These are phyloP conservation scores for Leucocoprinus sp. DNA, from an alignment of 768 basidiomycete genomes.

Conservation along the genomic window DNA sequence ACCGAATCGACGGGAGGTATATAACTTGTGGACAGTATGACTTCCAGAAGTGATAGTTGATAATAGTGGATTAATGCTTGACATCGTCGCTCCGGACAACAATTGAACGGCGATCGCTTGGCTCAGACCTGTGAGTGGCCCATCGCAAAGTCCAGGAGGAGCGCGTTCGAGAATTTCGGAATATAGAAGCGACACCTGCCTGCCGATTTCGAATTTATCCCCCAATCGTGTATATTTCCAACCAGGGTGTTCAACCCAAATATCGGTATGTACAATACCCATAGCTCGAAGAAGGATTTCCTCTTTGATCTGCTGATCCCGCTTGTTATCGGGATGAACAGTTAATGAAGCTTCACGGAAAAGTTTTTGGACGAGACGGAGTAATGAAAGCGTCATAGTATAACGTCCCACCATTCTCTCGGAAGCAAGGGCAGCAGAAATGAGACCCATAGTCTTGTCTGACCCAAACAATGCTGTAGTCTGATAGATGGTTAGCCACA, in stretches of 20 bases:
- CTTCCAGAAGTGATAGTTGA: slow-evolving; percentile 57
- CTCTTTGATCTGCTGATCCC: slow-evolving; percentile 68
- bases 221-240: slow-evolving; percentile 84
- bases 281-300: slow-evolving; percentile 76
- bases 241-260: slow-evolving; percentile 78
- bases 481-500: slow-evolving; percentile 84
- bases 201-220: slow-evolving; percentile 78
- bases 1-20: slow-evolving; percentile 53
- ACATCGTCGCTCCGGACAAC: slow-evolving; percentile 65
- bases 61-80: slow-evolving; percentile 76
- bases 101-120: slow-evolving; percentile 63
- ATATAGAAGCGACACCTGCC: slow-evolving; percentile 59
- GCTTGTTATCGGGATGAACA: slow-evolving; percentile 46
- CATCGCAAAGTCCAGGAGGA: slow-evolving; percentile 41
- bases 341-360: slow-evolving; percentile 65
- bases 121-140: slow-evolving; percentile 54
- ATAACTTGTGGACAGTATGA: slow-evolving; percentile 50
- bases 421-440: slow-evolving; percentile 56
- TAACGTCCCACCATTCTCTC: slow-evolving; percentile 71
- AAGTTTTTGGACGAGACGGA: slow-evolving; percentile 69
- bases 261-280: slow-evolving; percentile 73
- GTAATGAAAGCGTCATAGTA: slow-evolving; percentile 72
- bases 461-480: slow-evolving; percentile 71
- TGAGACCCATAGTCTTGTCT: slow-evolving; percentile 45
- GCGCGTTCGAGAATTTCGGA: slow-evolving; percentile 56